Evolutionary conservation across 169 alveolate genomes (phyloP).

Genomic region (Plasmodium knowlesi): DNA sequence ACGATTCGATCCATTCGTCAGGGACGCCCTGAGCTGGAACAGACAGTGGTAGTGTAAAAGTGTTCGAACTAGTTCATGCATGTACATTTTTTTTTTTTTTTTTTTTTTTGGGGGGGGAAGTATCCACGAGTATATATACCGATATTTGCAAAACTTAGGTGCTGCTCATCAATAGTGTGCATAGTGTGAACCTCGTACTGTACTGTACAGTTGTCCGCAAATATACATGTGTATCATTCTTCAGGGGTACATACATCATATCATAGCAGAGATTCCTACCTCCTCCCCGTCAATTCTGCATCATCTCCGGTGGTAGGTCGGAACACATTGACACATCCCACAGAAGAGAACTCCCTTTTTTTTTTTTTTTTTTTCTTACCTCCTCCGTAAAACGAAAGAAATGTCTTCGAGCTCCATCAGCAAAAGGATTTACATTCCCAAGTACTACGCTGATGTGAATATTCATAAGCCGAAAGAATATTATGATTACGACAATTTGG

Average conservation of each 20-base stretch:
- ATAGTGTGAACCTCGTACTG: background rate
- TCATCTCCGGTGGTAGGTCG: background rate
- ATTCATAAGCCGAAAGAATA: constrained; percentile 90
- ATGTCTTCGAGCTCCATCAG: constrained; percentile 61
- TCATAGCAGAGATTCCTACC: too few species aligned
- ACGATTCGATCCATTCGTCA: background rate
- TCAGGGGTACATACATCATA: background rate
- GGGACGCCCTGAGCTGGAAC: background rate
- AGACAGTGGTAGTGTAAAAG: background rate
- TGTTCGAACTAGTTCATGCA: background rate
- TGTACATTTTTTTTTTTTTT: background rate
- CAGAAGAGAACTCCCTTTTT: background rate
- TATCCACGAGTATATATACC: background rate
- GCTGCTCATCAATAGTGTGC: background rate
- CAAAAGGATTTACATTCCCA: constrained; percentile 79
- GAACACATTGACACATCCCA: background rate
- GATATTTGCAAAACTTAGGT: background rate
- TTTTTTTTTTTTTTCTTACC: too few species aligned
- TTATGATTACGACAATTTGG: constrained; percentile 93
- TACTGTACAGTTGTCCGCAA: background rate
- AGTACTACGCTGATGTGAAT: constrained; percentile 87
- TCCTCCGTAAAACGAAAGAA: background rate
- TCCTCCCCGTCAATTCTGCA: too few species aligned
- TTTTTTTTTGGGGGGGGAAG: too few species aligned
- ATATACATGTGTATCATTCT: background rate